phyloP scores from a whole-genome alignment of 1,284 basidiomycete genomes.

The Uromyces viciae-fabae region DNA sequence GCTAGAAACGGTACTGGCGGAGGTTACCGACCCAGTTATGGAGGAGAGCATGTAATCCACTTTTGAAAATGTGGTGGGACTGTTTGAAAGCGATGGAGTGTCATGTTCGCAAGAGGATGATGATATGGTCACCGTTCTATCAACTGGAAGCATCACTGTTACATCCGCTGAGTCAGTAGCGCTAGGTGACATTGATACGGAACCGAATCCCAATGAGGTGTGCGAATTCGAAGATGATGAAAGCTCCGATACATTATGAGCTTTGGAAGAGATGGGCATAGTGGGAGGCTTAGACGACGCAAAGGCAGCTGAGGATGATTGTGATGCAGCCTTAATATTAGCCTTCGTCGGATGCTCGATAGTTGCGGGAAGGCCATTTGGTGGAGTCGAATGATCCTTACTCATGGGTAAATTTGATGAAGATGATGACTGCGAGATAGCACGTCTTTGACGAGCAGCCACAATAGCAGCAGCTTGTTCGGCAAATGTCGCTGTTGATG shows the following conservation, averaged over 20 bases:
- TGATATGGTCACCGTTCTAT: neutral
- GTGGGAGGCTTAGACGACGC: neutral
- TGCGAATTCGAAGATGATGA: neutral
- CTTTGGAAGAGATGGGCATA: neutral
- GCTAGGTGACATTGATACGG: neutral
- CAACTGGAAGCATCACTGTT: neutral
- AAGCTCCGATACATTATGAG: neutral
- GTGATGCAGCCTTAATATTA: no score
- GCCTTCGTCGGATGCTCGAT: neutral
- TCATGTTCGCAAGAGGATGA: neutral
- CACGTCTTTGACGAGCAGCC: constrained; percentile 32
- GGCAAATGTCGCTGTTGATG: constrained; percentile 27
- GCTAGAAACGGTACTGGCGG: neutral
- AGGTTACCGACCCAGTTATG: neutral
- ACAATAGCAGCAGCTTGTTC: constrained; percentile 43
- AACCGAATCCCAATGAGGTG: neutral
- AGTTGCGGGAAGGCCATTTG: neutral
- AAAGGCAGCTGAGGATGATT: no score
- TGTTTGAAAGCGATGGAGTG: neutral
- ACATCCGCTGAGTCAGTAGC: neutral
- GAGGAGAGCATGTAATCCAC: neutral
- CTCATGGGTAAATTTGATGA: neutral
- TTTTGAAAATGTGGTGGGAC: neutral
- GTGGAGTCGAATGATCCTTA: neutral
- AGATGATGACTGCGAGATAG: constrained; percentile 17